Percentiles rank a stretch among this genome's conserved stretches.
These are phyloP conservation scores for Gonapodya sp. DNA, from an alignment of 192 early-diverging fungal genomes.

Conservation along the genomic window DNA sequence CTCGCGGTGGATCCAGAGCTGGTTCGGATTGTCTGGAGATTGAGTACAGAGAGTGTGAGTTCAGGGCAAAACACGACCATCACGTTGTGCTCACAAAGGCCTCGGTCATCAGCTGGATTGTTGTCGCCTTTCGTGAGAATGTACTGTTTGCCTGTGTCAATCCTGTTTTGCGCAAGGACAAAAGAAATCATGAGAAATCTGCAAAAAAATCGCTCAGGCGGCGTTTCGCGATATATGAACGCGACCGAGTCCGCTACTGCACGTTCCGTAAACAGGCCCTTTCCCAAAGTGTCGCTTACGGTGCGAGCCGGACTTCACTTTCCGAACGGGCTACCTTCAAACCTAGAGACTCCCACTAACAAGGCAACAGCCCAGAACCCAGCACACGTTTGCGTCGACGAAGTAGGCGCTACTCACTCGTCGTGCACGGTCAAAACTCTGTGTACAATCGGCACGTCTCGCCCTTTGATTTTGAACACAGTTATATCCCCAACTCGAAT, in stretches of 20 bases:
- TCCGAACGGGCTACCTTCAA: background rate
- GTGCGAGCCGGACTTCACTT: background rate
- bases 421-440: conserved; percentile 88
- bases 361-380: background rate
- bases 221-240: no score
- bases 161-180: conserved; percentile 12
- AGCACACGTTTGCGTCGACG: background rate
- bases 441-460: conserved; percentile 93
- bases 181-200: no score
- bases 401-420: conserved; percentile 34
- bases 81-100: conserved; percentile 50
- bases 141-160: conserved; percentile 62
- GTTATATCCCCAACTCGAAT: conserved; percentile 85
- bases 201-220: no score
- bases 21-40: conserved; percentile 35
- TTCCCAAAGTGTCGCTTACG: background rate
- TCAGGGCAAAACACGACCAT: background rate
- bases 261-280: no score
- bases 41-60: background rate
- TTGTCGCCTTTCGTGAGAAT: conserved; percentile 97
- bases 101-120: conserved; percentile 84
- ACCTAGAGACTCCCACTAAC: background rate
- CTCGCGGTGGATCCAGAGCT: conserved; percentile 85
- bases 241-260: no score
- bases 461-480: conserved; percentile 83